phyloP scores from a whole-genome alignment of 176 grass and related monocot genomes.

The Carex littledalei region DNA sequence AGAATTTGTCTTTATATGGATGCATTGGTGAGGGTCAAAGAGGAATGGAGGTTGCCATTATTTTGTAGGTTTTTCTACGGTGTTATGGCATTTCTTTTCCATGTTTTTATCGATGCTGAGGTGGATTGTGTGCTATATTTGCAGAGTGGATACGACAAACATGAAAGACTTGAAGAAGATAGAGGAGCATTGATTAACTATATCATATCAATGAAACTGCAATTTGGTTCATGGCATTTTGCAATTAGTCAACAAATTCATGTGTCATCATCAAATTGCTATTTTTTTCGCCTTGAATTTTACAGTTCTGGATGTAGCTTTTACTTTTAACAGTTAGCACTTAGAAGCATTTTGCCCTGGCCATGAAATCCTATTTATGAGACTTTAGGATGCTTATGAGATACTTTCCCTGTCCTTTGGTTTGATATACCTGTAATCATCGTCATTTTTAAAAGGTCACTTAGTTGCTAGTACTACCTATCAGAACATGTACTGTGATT shows the following conservation, averaged over 20 bases:
- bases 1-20: background rate
- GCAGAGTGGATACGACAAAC: slow-evolving; percentile 88
- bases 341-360: background rate
- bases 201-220: background rate
- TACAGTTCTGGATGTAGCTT: background rate
- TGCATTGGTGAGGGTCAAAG: background rate
- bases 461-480: background rate
- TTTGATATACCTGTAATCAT: background rate
- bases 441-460: background rate
- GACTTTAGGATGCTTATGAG: background rate
- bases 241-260: background rate
- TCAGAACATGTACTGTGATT: background rate
- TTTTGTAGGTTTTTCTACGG: background rate
- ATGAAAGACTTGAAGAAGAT: slow-evolving; percentile 98
- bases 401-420: background rate
- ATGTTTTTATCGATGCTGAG: background rate
- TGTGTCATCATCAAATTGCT: background rate
- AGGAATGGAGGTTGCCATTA: background rate
- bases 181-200: slow-evolving; percentile 61
- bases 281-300: background rate
- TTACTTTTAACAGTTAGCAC: background rate
- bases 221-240: background rate
- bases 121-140: background rate
- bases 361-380: background rate
- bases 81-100: slow-evolving; percentile 8